Base-by-base conservation (phyloP, 2,329 filamentous ascomycete genomes). In the Cryphonectria radicalis region DNA sequence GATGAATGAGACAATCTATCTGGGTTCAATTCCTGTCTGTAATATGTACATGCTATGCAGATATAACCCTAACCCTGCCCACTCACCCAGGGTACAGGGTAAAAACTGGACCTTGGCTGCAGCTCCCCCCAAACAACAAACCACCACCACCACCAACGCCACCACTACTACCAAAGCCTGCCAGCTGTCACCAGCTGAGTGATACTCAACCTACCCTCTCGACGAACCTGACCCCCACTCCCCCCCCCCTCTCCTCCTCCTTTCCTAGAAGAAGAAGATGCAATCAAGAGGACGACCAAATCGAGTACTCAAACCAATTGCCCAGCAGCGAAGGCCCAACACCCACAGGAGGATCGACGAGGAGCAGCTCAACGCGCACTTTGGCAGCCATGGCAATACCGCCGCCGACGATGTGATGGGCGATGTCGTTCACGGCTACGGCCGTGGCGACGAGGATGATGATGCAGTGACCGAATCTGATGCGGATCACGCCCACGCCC, bases 281-380 rank as follows among this genome's bases (percentile, higher is more conserved):
- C 66, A 67, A 63, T 59, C 55, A n/a, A 66, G 53, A 59, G 63
- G 40, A 37, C 68, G 64, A 28, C 55, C 63, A 53, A 70, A 71
- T n/a, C 59, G 57, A n/a, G 65, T 72, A 14, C 63, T 53, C 68
- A 72, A 72, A 63, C 59, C 64, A 46, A 65, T 62, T 35, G 67
- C 57, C 55, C 63, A 63, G 46, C 71, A 64, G 43, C 68, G 71
- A 40, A 66, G 43, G 28, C 62, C 62, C 62, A 64, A 64, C n/a
- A 25, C 37, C 62, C 68, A 53, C 64, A 66, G 71, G 65, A 68
- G 71, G 66, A 68, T 72, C 46, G 70, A 72, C 64, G 70, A 72
- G 60, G 72, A 73, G 63, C 69, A 73, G 35, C 37, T 73, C 46
- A 67, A 59, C 46, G 72, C 69, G 25, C 72, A 73, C 37, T 73